Conservation (phyloP, 2,329 filamentous ascomycete genomes). For the Aspergillus udagawae region DNA sequence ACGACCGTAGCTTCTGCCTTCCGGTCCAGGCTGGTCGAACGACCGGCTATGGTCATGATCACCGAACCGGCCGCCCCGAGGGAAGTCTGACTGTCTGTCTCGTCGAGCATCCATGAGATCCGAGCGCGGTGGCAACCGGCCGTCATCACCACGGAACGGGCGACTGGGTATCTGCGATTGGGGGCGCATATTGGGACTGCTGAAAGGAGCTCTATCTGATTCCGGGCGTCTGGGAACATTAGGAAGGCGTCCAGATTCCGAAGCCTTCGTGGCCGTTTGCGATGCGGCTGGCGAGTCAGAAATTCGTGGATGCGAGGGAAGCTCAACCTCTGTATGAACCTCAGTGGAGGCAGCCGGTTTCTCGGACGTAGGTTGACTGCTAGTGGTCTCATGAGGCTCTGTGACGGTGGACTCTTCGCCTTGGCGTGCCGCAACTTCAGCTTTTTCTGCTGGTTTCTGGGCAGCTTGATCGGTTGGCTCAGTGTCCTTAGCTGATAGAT, state of each 20-base stretch:
- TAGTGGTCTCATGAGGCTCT: constrained; percentile 5
- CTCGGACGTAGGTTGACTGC: constrained; percentile 8
- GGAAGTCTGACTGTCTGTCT: constrained; percentile 37
- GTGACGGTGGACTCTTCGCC: constrained; percentile 4
- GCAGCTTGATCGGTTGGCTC: constrained; percentile 6
- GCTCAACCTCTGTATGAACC: constrained; percentile 8
- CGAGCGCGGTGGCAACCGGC: constrained; percentile 34
- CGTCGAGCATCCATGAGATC: constrained; percentile 38
- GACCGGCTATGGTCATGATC: constrained; percentile 35
- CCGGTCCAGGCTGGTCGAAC: constrained; percentile 32
- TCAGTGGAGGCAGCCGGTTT: constrained; percentile 9
- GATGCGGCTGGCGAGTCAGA: constrained; percentile 19
- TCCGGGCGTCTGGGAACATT: constrained; percentile 39
- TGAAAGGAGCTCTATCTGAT: constrained; percentile 26
- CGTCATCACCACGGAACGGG: constrained; percentile 34
- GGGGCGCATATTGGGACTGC: constrained; percentile 24
- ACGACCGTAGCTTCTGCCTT: constrained; percentile 35
- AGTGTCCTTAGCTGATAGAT: constrained; percentile 19
- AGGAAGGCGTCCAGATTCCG: constrained; percentile 25
- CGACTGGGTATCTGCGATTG: constrained; percentile 37
- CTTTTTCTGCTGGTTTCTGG: constrained; percentile 15
- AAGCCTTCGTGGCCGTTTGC: constrained; percentile 23
- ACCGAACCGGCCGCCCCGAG: constrained; percentile 32
- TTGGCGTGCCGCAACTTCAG: constrained; percentile 9
- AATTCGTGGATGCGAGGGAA: constrained; percentile 12